Percentiles rank a stretch among this genome's conserved stretches.
Evolutionary conservation across 2,329 filamentous ascomycete species (phyloP).

Genomic region (Lachnellula suecica): DNA sequence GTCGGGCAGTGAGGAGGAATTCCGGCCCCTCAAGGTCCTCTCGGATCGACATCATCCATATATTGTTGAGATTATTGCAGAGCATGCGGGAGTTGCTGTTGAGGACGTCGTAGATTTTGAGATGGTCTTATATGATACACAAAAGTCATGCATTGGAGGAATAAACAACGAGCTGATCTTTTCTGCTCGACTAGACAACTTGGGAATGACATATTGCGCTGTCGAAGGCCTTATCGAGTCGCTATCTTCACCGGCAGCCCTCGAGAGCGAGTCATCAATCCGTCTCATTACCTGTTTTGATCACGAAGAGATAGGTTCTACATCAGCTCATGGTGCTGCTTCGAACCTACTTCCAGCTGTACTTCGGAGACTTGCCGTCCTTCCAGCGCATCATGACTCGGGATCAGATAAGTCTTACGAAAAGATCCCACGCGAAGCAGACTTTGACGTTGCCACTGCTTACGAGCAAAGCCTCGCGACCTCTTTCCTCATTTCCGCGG

Average conservation of each 20-base stretch:
- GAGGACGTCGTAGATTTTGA: constrained; percentile 88
- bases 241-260: constrained; percentile 57
- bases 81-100: constrained; percentile 69
- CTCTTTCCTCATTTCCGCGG: constrained; percentile 92
- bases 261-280: constrained; percentile 78
- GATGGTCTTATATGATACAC: constrained; percentile 94
- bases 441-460: constrained; percentile 69
- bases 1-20: constrained; percentile 45
- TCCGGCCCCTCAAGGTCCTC: constrained; percentile 74
- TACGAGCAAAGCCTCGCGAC: constrained; percentile 91
- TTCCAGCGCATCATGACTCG: constrained; percentile 56
- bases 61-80: constrained; percentile 80
- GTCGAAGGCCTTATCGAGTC: constrained; percentile 84
- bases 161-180: constrained; percentile 94
- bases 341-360: constrained; percentile 89
- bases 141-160: constrained; percentile 85
- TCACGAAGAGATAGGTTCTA: constrained; percentile 94
- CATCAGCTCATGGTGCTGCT: constrained; percentile 88
- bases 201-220: constrained; percentile 94
- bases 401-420: constrained; percentile 66
- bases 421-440: constrained; percentile 48
- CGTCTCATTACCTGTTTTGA: constrained; percentile 95
- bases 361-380: constrained; percentile 79
- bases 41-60: constrained; percentile 85
- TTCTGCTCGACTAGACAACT: constrained; percentile 91